Evolutionary conservation across 2,329 filamentous ascomycete species (phyloP), one percentile per base, ranked within the genome.

Genomic region (Ilyonectria destructans): DNA sequence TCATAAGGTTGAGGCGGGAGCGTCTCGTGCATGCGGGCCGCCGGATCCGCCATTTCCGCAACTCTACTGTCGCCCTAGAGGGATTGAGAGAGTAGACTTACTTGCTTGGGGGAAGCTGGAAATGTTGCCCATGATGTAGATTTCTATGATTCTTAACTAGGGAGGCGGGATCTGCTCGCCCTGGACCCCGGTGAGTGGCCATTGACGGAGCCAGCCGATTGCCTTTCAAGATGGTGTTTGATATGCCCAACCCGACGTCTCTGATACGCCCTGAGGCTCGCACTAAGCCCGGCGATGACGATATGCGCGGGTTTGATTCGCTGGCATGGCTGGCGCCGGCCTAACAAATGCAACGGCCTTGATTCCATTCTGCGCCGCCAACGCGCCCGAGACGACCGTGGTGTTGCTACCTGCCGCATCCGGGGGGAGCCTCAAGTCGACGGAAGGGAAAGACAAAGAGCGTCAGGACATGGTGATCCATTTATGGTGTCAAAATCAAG

Each of bases 251-350:
- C 43, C 31, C 46, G 23, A 49, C 19, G 54, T 43, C 43, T 48
- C 19, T 52, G 54, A 37, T 54, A 43, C 52, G 12, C 33, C 17
- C 45, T 54, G 58, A 62, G 59, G 64, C 64, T 61, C 49, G 35
- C 64, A 61, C 54, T 58, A 52, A 31, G 29, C 61, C 49, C 35
- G 31, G 23, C 52, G 71, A 74, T 73, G 65, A 75, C 71, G 49
- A 75, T 73, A 73, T 37, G 57, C 19, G 13, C 29, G 10, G 52
- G 37, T 49, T 58, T 74, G 69, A 75, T 75, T 75, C 65, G 74
- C 33, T 45, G 70, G 52, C 52, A 31, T 35, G 15, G n/a, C 56
- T 40, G 55, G 31, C 46, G 60, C 49, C 63, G 33, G 21, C 48
- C 61, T 45, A 52, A 35, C 19, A 33, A 21, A 40, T 12, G 23